Evolutionary conservation across 768 basidiomycete genomes (phyloP), one percentile per base, ranked within the genome.

Genomic region (Nevesoporus exiguus): DNA sequence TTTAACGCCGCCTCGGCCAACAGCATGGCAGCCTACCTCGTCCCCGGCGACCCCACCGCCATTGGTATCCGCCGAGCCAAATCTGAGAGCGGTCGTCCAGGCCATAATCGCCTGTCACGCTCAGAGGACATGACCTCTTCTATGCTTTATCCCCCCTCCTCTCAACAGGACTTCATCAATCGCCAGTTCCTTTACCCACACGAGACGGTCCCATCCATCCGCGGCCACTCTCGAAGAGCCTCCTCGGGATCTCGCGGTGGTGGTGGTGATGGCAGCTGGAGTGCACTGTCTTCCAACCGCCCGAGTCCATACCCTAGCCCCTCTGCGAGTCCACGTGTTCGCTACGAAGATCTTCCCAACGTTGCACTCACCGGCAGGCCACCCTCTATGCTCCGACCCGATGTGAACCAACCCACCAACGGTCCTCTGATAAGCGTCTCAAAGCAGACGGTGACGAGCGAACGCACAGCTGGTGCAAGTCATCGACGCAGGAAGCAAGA

Each of bases 401-500:
- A 63, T 2, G 25, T 47, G 30, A 24, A 55, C 29, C 62, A 43
- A 14, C 37, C 60, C 22, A 51, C 24, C 22, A 24, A 42, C 3
- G 4, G 45, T 6, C 62, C 55, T 27, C 0, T 30, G 44, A 11
- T 70, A 41, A 21, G 19, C 11, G 75, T 82, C 24, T 78, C 82
- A 29, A 90, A 89, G 69, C 86, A 82, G 67, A 93, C 92, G 57
- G 94, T 97, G 14, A 97, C 94, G 42, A 96, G 93, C 33, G 84
- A 86, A 37, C 86, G 92, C 55, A 97, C 94, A 45, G 86, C 86
- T 47, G 86, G 89, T 67, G 94, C 94, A 4, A 90, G 88, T 59
- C 84, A 89, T 65, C 85, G 84, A 60, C 76, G 94, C 52, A 77
- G 94, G 61, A 96, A 93, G 65, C 90, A 90, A 66, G 89, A 93